Base-by-base conservation (phyloP, 768 basidiomycete species). In the Hypsizygus marmoreus region DNA sequence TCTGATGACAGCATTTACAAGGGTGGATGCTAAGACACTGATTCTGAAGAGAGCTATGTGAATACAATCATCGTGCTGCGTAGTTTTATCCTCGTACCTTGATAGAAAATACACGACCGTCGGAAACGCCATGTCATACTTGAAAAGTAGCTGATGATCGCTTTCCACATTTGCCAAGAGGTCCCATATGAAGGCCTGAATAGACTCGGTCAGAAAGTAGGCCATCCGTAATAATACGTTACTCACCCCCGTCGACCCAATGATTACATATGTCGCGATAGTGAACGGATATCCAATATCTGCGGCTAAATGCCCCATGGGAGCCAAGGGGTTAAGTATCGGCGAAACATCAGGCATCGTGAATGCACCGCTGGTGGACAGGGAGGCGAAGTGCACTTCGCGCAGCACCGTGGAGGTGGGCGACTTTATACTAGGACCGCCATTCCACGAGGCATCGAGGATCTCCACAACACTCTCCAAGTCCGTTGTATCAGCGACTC, bases 141-240 rank as follows among this genome's bases (percentile, higher is more conserved):
- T 42, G 31, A 41, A 49, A 7, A 59, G 7, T 3, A 69, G 46
- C 7, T 25, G 38, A 13, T 59, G 51, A 31, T 69, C 65, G 2
- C 57, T 50, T 13, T 48, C 43, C 4, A 65, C 17, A 19, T 56
- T 57, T 5, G 54, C 28, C 1, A 64, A 45, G 5, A 62, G 49
- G 40, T 68, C 65, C 66, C 66, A 69, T 13, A 55, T 17, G 12
- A 56, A 40, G 1, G 59, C 54, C 61, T 66, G n/a, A n/a, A 38
- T 5, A 45, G 12, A 13, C 23, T 2, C 13, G 32, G 19, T 5
- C 2, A 0, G 11, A 13, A 34, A 36, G 13, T 17, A 12, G 22
- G 24, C 28, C 9, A 11, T 5, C 6, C 30, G 9, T 2, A 19
- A 16, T n/a, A 29, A 14, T 16, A n/a, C 14, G 19, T 20, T n/a